Conservation (phyloP, 495 filamentous ascomycete species). For the Podospora pseudoanserina region DNA sequence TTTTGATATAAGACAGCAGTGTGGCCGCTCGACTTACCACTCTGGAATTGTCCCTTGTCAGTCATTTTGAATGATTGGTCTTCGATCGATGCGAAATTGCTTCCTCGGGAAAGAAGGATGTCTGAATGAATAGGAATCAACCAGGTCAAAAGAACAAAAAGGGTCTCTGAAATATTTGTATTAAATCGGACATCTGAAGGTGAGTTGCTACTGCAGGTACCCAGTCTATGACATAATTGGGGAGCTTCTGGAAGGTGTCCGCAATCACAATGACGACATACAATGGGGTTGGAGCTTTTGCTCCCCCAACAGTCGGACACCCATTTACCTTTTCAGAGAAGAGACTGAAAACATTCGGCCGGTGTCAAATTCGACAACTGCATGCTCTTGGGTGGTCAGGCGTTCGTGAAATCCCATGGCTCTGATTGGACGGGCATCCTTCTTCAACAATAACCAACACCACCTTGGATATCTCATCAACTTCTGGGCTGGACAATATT, state of each 20-base stretch:
- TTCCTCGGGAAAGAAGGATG: neutral
- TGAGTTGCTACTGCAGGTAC: neutral
- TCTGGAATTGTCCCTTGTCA: constrained; percentile 50
- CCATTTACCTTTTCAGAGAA: neutral
- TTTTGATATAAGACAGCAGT: neutral
- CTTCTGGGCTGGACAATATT: neutral
- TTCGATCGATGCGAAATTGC: neutral
- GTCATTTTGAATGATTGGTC: constrained; percentile 20
- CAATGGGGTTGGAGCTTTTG: neutral
- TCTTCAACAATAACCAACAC: no score
- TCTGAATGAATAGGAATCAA: neutral
- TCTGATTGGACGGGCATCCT: neutral
- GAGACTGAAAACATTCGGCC: neutral
- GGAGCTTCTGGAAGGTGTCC: neutral
- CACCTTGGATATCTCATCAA: no score
- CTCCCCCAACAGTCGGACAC: neutral
- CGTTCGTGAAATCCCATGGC: neutral
- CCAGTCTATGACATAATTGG: constrained; percentile 10
- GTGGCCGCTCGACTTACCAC: constrained; percentile 36
- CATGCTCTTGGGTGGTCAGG: neutral
- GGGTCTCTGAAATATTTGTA: neutral
- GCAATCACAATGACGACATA: constrained; percentile 2
- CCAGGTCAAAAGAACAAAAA: neutral
- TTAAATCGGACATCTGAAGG: neutral
- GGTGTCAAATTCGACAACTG: neutral